Conservation (phyloP, 768 basidiomycete genomes). For the Mycena floridula region DNA sequence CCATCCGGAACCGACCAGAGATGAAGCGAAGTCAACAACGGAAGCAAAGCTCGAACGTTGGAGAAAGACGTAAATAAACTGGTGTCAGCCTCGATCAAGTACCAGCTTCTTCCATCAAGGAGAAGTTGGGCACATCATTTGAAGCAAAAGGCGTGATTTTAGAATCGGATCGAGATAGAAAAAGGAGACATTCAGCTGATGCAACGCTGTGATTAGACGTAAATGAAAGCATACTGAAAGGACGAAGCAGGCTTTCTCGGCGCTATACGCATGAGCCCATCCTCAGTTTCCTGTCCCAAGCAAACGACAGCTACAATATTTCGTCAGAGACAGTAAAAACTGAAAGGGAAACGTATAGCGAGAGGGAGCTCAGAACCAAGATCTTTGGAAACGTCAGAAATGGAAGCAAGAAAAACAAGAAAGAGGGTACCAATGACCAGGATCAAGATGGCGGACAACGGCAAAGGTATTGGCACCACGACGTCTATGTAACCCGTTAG, state of each 20-base stretch:
- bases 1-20: too few species aligned
- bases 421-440: constrained; percentile 53
- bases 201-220: too few species aligned
- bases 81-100: too few species aligned
- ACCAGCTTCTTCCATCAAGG: too few species aligned
- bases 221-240: too few species aligned
- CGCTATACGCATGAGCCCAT: constrained; percentile 60
- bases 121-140: too few species aligned
- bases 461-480: constrained; percentile 62
- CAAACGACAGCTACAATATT: constrained; percentile 52
- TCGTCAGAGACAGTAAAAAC: neutral
- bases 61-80: too few species aligned
- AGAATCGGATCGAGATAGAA: too few species aligned
- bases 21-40: too few species aligned
- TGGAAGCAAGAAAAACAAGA: neutral
- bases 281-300: constrained; percentile 62
- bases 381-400: constrained; percentile 33
- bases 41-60: too few species aligned
- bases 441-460: constrained; percentile 62
- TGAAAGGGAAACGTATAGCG: constrained; percentile 35
- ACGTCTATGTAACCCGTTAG: constrained; percentile 37
- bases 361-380: constrained; percentile 66
- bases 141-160: too few species aligned
- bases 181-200: too few species aligned
- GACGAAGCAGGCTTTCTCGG: constrained; percentile 57